Evolutionary conservation across 2,329 filamentous ascomycete genomes (phyloP), one percentile per base, ranked within the genome.

Genomic region (Botrytis galanthina): DNA sequence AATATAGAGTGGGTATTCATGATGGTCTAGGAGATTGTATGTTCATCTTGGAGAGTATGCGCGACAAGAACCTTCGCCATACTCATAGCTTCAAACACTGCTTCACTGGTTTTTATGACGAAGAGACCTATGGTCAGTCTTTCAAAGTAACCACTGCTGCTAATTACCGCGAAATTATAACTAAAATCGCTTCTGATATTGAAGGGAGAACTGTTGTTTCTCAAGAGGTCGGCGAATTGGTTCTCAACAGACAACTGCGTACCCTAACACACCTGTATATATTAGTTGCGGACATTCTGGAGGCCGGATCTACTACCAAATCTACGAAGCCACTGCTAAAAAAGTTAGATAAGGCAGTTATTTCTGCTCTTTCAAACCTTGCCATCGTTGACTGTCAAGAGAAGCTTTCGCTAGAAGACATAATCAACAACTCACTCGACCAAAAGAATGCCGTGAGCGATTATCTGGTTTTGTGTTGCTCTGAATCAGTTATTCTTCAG

Each of bases 261-360:
- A 69, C 85, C 0, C 59, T 86, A 0, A 81, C 83, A 66, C 18
- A 26, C 9, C 82, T 86, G 44, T 84, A 82, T 72, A 80, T 84
- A n/a, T 76, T 85, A 1, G 77, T 86, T 7, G 83, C 84, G 1
- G 81, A 84, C 57, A 83, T 87, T 44, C 78, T 87, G 1, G 80
- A 84, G 0, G 74, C 78, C 54, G 82, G 81, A 5, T 84, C 83
- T 0, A 78, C 78, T 4, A 79, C 77, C n/a, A 44, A 80, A 39
- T 75, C 73, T 20, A 71, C 76, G 39, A 76, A 80, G 60, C 32
- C 74, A 42, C 75, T 60, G 16, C 74, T 78, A 5, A 82, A 83
- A 69, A 83, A 81, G 59, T 66, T 79, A 14, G 76, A 78, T 20
- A 78, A 82, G 5, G 77, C 77, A 1, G 78, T 79, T 3, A 70